Conservation (phyloP, 108 stramenopile species). For the Pseudonitzschia multiseries region DNA sequence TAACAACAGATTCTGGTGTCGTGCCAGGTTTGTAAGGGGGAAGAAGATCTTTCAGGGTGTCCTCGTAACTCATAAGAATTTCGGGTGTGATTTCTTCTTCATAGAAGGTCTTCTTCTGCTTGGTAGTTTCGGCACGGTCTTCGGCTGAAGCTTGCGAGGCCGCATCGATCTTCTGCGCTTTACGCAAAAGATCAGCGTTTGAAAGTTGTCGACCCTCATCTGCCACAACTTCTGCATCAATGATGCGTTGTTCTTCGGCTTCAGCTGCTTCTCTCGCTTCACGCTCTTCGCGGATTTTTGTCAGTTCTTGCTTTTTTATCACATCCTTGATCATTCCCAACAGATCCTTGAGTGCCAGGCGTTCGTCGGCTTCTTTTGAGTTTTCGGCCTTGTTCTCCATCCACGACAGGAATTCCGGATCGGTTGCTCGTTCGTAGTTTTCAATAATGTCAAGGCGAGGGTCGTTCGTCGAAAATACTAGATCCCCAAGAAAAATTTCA, state of each 20-base stretch:
- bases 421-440: constrained; percentile 64
- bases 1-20: constrained; percentile 56
- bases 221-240: constrained; percentile 60
- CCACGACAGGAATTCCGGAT: constrained; percentile 64
- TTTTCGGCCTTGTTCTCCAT: constrained; percentile 61
- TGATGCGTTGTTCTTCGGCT: constrained; percentile 54
- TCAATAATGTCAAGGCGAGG: constrained; percentile 86
- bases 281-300: constrained; percentile 63
- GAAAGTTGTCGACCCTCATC: constrained; percentile 63
- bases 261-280: constrained; percentile 61
- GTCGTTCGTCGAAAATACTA: constrained; percentile 87
- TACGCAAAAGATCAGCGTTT: constrained; percentile 71
- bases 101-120: constrained; percentile 64
- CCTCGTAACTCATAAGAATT: constrained; percentile 81
- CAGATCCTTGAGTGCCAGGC: constrained; percentile 67
- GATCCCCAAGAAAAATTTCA: constrained; percentile 85
- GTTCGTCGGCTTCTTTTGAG: constrained; percentile 78
- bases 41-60: constrained; percentile 66
- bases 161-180: constrained; percentile 68
- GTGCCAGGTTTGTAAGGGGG: constrained; percentile 86
- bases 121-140: constrained; percentile 36
- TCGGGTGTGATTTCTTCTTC: constrained; percentile 82
- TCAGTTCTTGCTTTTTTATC: constrained; percentile 62
- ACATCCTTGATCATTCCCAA: constrained; percentile 78
- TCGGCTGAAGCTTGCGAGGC: constrained; percentile 31